A percentile compares a stretch with the other conserved stretches of the same genome.
Evolutionary conservation across 371 early-diverging fungal species (phyloP).

Genomic region (Coemansia sp.): DNA sequence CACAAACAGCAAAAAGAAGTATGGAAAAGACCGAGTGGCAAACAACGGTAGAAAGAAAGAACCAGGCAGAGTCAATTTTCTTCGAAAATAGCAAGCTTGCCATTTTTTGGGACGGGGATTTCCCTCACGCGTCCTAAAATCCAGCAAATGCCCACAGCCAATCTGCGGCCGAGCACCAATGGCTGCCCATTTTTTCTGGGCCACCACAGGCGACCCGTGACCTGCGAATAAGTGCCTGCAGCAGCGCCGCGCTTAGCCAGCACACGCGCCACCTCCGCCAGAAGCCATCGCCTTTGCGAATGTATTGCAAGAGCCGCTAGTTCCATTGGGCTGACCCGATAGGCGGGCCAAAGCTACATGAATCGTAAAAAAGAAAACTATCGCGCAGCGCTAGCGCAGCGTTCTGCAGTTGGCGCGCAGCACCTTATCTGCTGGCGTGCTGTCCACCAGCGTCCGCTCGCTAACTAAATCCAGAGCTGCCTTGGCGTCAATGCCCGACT

Average conservation of each 20-base stretch:
- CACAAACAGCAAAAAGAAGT: conserved; percentile 1
- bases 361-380: conserved; percentile 1
- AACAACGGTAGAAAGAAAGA: conserved; percentile 2
- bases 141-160: conserved; percentile 3
- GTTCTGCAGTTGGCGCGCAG: conserved; percentile 41
- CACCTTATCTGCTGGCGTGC: conserved; percentile 37
- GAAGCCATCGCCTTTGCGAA: neutral
- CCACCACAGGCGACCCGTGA: neutral
- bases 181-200: neutral
- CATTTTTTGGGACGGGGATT: conserved; percentile 7
- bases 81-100: neutral
- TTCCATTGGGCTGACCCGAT: neutral
- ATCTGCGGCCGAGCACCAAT: neutral
- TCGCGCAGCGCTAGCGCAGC: conserved; percentile 19
- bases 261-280: neutral
- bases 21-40: conserved; percentile 8
- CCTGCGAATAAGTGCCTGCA: neutral
- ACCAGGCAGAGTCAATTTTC: neutral
- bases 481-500: conserved; percentile 76
- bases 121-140: neutral
- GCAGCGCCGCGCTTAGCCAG: neutral
- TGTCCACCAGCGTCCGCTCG: conserved; percentile 33
- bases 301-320: neutral
- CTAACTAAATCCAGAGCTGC: conserved; percentile 20
- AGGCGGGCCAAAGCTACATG: neutral